phyloP scores from a whole-genome alignment of 345 rosid species.

The Eucalyptus cladocalyx region DNA sequence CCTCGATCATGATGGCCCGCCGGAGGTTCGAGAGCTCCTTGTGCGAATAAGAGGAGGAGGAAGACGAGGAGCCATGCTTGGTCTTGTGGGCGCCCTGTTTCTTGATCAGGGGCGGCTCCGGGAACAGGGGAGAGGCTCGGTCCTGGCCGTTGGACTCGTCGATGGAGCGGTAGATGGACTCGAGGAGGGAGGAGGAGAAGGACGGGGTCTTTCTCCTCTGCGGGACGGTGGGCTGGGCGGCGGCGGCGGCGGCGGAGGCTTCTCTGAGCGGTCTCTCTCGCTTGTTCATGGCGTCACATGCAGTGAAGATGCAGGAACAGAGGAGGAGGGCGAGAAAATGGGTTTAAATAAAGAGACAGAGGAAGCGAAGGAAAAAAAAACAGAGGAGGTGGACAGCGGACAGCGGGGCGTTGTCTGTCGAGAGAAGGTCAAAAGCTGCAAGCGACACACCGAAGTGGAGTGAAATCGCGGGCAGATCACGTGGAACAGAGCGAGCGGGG shows the following conservation, averaged over 20 bases:
- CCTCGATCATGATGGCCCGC: conserved; percentile 36
- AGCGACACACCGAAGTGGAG: background rate
- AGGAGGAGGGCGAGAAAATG: background rate
- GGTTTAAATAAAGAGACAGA: background rate
- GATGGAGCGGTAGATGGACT: conserved; percentile 59
- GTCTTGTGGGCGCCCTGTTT: conserved; percentile 19
- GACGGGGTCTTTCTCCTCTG: conserved; percentile 72
- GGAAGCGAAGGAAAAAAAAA: background rate
- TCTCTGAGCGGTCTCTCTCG: conserved; percentile 14
- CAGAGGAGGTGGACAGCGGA: background rate
- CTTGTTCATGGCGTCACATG: conserved; percentile 13
- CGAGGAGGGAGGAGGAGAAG: conserved; percentile 78
- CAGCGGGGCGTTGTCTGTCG: conserved; percentile 26
- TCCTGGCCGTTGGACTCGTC: conserved; percentile 27
- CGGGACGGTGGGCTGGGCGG: background rate
- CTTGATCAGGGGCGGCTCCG: conserved; percentile 1
- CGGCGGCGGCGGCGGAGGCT: background rate
- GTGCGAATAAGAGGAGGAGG: background rate
- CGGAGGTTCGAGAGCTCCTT: conserved; percentile 5
- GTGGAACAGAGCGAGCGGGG: background rate
- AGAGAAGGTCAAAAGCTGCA: conserved; percentile 62
- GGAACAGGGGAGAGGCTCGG: background rate
- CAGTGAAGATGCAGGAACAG: background rate
- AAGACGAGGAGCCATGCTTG: background rate
- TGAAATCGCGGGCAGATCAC: conserved; percentile 7